phyloP scores from a whole-genome alignment of 768 basidiomycete species.

The Arthromyces matolae region DNA sequence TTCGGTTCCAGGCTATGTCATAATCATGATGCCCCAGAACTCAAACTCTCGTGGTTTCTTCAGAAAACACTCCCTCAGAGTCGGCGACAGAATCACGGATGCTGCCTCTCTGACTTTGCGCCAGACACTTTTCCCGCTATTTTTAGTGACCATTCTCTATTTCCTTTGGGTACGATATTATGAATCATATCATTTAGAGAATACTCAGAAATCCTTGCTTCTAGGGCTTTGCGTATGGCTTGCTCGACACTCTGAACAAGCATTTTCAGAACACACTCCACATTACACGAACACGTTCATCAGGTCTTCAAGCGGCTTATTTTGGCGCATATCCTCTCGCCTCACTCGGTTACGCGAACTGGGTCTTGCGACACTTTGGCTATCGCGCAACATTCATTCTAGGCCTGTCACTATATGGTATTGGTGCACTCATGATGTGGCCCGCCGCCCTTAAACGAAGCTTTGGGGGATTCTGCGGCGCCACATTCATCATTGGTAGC shows the following conservation, averaged over 20 bases:
- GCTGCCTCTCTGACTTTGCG: conserved; percentile 28
- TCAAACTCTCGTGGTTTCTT: conserved; percentile 16
- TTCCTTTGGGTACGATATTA: conserved; percentile 29
- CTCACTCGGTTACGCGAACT: conserved; percentile 31
- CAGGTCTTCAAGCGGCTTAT: conserved; percentile 32
- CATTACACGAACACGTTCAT: conserved; percentile 32
- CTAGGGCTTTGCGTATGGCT: conserved; percentile 32
- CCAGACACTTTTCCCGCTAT: conserved; percentile 30
- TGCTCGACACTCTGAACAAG: conserved; percentile 33
- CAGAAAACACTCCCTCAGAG: conserved; percentile 27
- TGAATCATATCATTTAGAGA: neutral
- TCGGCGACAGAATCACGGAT: conserved; percentile 29
- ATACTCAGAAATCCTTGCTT: neutral
- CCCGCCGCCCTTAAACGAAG: conserved; percentile 30
- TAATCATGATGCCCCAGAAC: conserved; percentile 8
- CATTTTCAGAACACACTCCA: conserved; percentile 31
- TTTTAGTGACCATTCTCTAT: conserved; percentile 33
- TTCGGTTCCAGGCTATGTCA: neutral
- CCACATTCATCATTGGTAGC: conserved; percentile 33
- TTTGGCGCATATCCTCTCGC: conserved; percentile 34
- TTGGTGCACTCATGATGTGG: conserved; percentile 34
- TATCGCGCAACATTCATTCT: conserved; percentile 32
- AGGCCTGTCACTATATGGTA: conserved; percentile 27
- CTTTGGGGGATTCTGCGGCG: conserved; percentile 34
- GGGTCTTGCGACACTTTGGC: conserved; percentile 30